Evolutionary conservation across 345 rosid genomes (phyloP), one percentile per base, ranked within the genome.

Genomic region (Eucalyptus caleyi): DNA sequence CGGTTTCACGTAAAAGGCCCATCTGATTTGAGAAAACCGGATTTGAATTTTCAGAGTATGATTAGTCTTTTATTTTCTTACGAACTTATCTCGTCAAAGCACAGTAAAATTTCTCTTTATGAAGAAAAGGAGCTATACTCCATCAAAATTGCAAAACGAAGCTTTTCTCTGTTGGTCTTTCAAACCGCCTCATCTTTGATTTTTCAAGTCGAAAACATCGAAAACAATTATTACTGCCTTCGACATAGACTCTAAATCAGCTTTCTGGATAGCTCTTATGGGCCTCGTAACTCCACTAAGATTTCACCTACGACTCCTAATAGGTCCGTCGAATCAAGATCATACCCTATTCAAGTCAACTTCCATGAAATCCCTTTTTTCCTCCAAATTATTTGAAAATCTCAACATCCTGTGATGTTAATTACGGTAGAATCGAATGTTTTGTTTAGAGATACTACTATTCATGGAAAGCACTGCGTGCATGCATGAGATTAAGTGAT

Each of bases 401-500:
- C 8, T 67, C 40, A 15, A 34, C 6, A 19, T 67, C 7, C 1
- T 3, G 12, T 67, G 8, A 32, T 32, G 21, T 69, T 69, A 69
- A 69, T 34, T 34, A 69, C 23, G 0, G 1, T 34, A 69, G 24
- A 9, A 3, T 32, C 9, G 24, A 69, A 69, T 3, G 10, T 34
- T 69, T 34, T 3, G 6, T 3, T 69, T 56, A 24, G 62, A 56
- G 62, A 21, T 56, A 9, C 6, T 56, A 23, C 62, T 56, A 56
- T 9, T 9, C 27, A 3, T 4, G 0, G 62, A 56, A 56, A 3
- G 13, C 62, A 23, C 62, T 56, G 0, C 3, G 3, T 56, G 30
- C 62, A 56, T 56, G 62, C 6, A 1, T 56, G 62, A 56, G 1
- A 3, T 4, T 23, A 56, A 56, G 3, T 23, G 62, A 32, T 69